Evolutionary conservation across 78 protist genomes (phyloP).

Genomic region (Polysphondylium violaceum): DNA sequence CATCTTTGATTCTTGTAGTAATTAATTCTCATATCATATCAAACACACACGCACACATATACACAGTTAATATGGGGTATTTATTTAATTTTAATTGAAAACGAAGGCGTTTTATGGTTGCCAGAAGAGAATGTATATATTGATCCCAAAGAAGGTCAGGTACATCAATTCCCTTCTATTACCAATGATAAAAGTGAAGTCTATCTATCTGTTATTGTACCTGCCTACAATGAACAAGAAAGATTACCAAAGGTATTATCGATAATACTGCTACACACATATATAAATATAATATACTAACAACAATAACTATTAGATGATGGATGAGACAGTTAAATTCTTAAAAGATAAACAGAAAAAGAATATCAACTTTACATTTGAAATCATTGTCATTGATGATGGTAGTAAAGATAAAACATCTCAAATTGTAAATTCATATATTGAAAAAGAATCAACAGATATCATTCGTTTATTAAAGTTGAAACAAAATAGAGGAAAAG

Average conservation of each 20-base stretch:
- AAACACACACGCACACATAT: no score
- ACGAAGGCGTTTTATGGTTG: constrained; percentile 60
- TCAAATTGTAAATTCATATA: constrained; percentile 7
- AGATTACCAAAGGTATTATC: constrained; percentile 58
- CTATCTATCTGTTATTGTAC: constrained; percentile 76
- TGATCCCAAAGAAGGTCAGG: constrained; percentile 21
- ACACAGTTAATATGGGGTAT: no score
- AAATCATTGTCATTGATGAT: constrained; percentile 89
- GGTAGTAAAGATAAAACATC: constrained; percentile 84
- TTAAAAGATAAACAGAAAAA: constrained; percentile 24
- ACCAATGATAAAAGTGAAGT: constrained; percentile 2
- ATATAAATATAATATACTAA: background rate
- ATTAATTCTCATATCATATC: no score
- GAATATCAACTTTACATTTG: constrained; percentile 66
- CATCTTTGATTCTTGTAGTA: no score
- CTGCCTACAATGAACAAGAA: constrained; percentile 86
- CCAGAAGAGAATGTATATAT: constrained; percentile 36
- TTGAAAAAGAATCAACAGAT: constrained; percentile 19
- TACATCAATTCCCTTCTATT: constrained; percentile 18
- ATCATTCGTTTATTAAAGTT: constrained; percentile 58
- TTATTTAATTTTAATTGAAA: constrained; percentile 38
- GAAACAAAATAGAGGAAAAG: constrained; percentile 85
- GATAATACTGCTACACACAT: background rate
- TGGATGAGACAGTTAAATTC: constrained; percentile 56
- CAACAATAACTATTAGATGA: constrained; percentile 15